Evolutionary conservation across 2,329 filamentous ascomycete species (phyloP).

Genomic region (Fusarium subglutinans): DNA sequence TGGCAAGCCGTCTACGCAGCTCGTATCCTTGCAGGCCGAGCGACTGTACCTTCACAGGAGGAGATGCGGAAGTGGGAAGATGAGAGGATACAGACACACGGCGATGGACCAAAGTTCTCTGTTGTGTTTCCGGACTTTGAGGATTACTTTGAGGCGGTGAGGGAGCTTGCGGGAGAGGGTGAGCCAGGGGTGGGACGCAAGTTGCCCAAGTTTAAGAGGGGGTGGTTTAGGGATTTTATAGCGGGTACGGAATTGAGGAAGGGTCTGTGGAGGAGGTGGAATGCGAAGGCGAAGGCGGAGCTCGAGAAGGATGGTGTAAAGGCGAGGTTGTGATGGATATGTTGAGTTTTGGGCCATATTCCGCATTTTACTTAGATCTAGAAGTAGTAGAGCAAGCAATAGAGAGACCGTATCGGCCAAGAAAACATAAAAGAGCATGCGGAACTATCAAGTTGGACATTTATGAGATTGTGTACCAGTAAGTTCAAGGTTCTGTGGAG

Average conservation of each 20-base stretch:
- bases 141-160: constrained; percentile 69
- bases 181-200: constrained; percentile 54
- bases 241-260: constrained; percentile 65
- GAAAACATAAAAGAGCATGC: not conserved
- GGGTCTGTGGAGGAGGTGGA: constrained; percentile 65
- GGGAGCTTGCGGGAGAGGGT: constrained; percentile 59
- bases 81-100: constrained; percentile 61
- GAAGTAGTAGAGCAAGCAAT: not conserved
- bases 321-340: not conserved
- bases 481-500: not conserved
- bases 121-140: constrained; percentile 70
- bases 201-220: constrained; percentile 55
- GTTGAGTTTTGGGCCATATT: not conserved
- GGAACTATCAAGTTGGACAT: not conserved
- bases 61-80: constrained; percentile 67
- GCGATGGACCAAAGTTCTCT: constrained; percentile 66
- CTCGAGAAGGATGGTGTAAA: not conserved
- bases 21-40: constrained; percentile 64
- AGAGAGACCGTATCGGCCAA: not conserved
- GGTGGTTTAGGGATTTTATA: constrained; percentile 62
- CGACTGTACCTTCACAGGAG: constrained; percentile 56
- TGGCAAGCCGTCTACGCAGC: constrained; percentile 73
- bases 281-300: constrained; percentile 43
- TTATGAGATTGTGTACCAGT: not conserved
- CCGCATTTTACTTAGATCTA: not conserved